A percentile compares a stretch with the other conserved stretches of the same genome.
phyloP scores from a whole-genome alignment of 345 rosid species.

The Sisymbrium altissimum region DNA sequence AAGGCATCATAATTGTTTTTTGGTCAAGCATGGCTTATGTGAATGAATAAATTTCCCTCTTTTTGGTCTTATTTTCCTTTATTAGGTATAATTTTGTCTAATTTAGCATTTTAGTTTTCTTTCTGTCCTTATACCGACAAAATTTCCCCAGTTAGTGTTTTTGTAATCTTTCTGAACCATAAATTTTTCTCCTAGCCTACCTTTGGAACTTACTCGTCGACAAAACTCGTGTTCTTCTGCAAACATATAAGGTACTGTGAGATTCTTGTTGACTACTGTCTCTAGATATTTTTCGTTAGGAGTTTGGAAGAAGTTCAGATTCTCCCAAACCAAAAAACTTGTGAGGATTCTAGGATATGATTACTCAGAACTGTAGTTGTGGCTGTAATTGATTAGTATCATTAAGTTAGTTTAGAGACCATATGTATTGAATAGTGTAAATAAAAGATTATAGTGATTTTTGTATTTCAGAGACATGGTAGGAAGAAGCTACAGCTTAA shows the following conservation, averaged over 20 bases:
- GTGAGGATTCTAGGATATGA: not conserved
- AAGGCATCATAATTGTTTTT: slow-evolving; percentile 4
- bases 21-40: slow-evolving; percentile 24
- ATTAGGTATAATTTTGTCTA: not conserved
- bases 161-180: not conserved
- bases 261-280: not conserved
- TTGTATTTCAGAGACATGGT: slow-evolving; percentile 38
- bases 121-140: not conserved
- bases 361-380: not conserved
- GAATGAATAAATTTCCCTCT: not conserved
- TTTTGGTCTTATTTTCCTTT: not conserved
- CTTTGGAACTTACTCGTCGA: not conserved
- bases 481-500: slow-evolving; percentile 28
- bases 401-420: not conserved
- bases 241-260: not conserved
- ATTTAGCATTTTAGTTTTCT: not conserved
- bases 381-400: not conserved
- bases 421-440: not conserved
- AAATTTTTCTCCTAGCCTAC: not conserved
- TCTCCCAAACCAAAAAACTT: not conserved
- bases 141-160: not conserved
- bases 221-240: slow-evolving; percentile 5
- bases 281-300: not conserved
- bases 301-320: not conserved
- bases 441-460: not conserved